Conservation (phyloP, 2,329 filamentous ascomycete species). For the Calycina marina region DNA sequence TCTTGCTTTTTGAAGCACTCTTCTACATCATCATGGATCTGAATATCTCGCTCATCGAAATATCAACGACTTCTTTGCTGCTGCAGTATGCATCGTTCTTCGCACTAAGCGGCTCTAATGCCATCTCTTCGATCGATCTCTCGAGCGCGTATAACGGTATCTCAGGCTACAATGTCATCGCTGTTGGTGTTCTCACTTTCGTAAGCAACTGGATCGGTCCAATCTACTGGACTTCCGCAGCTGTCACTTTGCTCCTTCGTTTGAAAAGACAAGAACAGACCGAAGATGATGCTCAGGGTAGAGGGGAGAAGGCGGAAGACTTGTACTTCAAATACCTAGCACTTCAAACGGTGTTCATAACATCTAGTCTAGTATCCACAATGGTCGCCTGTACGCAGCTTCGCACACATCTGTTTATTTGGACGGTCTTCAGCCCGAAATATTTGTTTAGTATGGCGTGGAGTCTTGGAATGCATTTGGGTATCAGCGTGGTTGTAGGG, state of each 20-base stretch:
- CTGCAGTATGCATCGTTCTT: constrained; percentile 79
- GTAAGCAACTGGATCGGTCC: constrained; percentile 82
- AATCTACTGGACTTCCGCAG: constrained; percentile 69
- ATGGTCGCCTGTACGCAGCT: constrained; percentile 81
- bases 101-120: constrained; percentile 78
- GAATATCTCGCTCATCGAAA: constrained; percentile 37
- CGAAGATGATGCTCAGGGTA: too few species aligned
- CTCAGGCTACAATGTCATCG: constrained; percentile 60
- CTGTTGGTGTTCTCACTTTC: constrained; percentile 75
- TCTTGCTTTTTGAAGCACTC: constrained; percentile 57
- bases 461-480: constrained; percentile 67
- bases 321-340: constrained; percentile 35
- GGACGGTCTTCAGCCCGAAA: constrained; percentile 97
- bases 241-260: constrained; percentile 41
- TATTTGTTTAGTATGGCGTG: constrained; percentile 87
- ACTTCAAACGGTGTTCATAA: constrained; percentile 55
- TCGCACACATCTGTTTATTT: constrained; percentile 87
- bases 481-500: constrained; percentile 52
- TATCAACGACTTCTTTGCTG: constrained; percentile 58
- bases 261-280: constrained; percentile 8
- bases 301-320: constrained; percentile 4
- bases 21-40: constrained; percentile 36
- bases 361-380: constrained; percentile 51
- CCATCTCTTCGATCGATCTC: constrained; percentile 89
- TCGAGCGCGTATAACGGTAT: constrained; percentile 93